These are phyloP conservation scores for Pulicaria dysenterica DNA, from an alignment of 129 eudicot genomes.

Conservation along the genomic window DNA sequence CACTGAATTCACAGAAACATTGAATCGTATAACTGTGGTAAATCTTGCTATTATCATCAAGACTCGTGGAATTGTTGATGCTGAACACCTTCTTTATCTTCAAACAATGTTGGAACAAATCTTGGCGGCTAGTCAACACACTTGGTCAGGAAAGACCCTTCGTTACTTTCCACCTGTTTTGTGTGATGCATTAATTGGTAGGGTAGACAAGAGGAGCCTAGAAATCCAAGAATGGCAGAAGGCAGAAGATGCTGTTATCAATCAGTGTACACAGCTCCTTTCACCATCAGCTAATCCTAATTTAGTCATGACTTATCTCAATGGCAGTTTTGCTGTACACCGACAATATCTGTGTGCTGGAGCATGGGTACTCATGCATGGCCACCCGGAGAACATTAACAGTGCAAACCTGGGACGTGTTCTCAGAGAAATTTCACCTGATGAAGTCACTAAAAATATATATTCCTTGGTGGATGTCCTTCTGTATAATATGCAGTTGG, in stretches of 20 bases:
- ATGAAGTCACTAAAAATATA: constrained; percentile 90
- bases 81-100: constrained; percentile 88
- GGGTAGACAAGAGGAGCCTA: constrained; percentile 71
- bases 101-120: constrained; percentile 92
- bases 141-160: constrained; percentile 95
- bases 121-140: constrained; percentile 79
- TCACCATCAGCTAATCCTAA: constrained; percentile 86
- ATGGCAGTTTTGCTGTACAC: constrained; percentile 78
- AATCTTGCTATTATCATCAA: constrained; percentile 89
- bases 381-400: constrained; percentile 89
- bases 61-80: constrained; percentile 94
- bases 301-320: constrained; percentile 77
- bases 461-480: constrained; percentile 97
- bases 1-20: constrained; percentile 92
- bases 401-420: constrained; percentile 86
- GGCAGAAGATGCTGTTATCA: constrained; percentile 92
- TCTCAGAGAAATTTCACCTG: constrained; percentile 93
- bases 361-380: constrained; percentile 94
- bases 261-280: constrained; percentile 90
- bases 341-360: constrained; percentile 94
- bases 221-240: constrained; percentile 95
- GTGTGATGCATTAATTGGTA: constrained; percentile 71
- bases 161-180: constrained; percentile 82
- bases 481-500: constrained; percentile 83
- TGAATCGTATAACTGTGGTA: constrained; percentile 72